Evolutionary conservation across 2,329 filamentous ascomycete species (phyloP).

Genomic region (Huntiella moniliformis): DNA sequence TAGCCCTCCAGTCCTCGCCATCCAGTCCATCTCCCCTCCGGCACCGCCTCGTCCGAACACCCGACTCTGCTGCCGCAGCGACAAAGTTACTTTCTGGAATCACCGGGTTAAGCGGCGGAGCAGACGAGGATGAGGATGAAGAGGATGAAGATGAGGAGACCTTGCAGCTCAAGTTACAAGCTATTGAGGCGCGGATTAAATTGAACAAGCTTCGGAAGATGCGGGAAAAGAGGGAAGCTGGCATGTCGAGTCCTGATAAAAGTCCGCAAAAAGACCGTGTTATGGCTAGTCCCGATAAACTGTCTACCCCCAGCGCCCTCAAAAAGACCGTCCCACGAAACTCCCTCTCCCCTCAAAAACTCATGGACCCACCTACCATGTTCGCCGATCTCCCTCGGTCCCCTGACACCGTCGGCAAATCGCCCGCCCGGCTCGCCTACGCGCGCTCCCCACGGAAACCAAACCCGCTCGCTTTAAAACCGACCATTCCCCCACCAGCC

Average conservation of each 20-base stretch:
- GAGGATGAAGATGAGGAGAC: slow-evolving; percentile 79
- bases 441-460: slow-evolving; percentile 6
- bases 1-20: slow-evolving; percentile 46
- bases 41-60: slow-evolving; percentile 4
- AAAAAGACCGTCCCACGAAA: not conserved
- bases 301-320: not conserved
- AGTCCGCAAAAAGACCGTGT: not conserved
- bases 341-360: not conserved
- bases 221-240: slow-evolving; percentile 20
- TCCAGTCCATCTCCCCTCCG: slow-evolving; percentile 45
- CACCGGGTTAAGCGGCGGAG: slow-evolving; percentile 19
- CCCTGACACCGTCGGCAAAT: slow-evolving; percentile 10
- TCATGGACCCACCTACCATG: slow-evolving; percentile 5
- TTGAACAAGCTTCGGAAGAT: slow-evolving; percentile 68
- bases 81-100: not conserved
- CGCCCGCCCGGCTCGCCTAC: slow-evolving; percentile 9
- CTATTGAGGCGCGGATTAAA: slow-evolving; percentile 73
- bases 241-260: not conserved
- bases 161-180: slow-evolving; percentile 65
- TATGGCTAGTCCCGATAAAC: not conserved
- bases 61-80: slow-evolving; percentile 7
- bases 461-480: slow-evolving; percentile 5
- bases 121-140: slow-evolving; percentile 26
- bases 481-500: slow-evolving; percentile 7
- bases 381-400: slow-evolving; percentile 10